Base-by-base conservation (phyloP, 371 early-diverging fungal genomes). In the Lichtheimia ornata region DNA sequence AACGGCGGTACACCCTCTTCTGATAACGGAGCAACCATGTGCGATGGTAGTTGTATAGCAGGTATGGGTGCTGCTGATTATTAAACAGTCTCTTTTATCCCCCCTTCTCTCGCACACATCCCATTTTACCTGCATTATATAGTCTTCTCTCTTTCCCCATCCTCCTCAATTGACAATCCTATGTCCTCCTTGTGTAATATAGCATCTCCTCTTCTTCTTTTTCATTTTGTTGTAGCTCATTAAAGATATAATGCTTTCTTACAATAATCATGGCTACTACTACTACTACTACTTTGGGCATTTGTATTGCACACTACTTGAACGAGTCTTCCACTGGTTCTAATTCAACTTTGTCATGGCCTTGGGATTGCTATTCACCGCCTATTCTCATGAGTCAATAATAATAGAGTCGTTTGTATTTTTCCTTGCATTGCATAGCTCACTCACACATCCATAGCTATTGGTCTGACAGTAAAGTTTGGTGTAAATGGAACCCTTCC, bases 281-380 rank as follows among this genome's bases (percentile, higher is more conserved):
- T 22, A 22, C n/a, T n/a, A n/a, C n/a, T n/a, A n/a, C n/a, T n/a
- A n/a, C n/a, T n/a, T n/a, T n/a, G n/a, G n/a, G n/a, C n/a, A n/a
- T n/a, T n/a, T n/a, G n/a, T n/a, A n/a, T n/a, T n/a, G n/a, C n/a
- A n/a, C n/a, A n/a, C n/a, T n/a, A n/a, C n/a, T n/a, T n/a, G n/a
- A n/a, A n/a, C n/a, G n/a, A n/a, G n/a, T n/a, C n/a, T n/a, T n/a
- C n/a, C n/a, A n/a, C n/a, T n/a, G n/a, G n/a, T n/a, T n/a, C 58
- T 84, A 45, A 74, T 85, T 18, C 63, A 78, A 59, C 49, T 71
- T 22, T 84, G 85, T 56, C 84, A 82, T 53, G 83, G 84, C 44
- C 77, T 84, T 24, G 85, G 85, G 24, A 69, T 86, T 40, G 82
- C 80, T n/a, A 76, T 86, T 35, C 64, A n/a, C 84, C 40, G 80